These are phyloP conservation scores for Pseudogymnoascus sp. DNA, from an alignment of 2,329 filamentous ascomycete genomes.

Conservation along the genomic window DNA sequence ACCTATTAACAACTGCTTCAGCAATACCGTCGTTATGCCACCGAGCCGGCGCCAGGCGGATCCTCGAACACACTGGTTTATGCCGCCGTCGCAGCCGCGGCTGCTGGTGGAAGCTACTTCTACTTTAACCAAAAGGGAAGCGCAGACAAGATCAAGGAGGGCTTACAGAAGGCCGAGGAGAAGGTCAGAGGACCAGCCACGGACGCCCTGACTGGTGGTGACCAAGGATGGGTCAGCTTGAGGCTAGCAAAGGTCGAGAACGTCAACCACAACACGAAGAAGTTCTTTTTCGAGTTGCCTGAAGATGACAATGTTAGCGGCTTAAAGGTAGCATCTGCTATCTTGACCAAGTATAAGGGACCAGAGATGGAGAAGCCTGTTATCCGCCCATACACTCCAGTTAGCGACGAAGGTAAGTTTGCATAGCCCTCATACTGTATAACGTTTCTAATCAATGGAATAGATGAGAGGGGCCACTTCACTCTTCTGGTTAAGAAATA, in stretches of 20 bases:
- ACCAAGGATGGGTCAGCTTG: constrained; percentile 81
- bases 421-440: neutral
- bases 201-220: constrained; percentile 64
- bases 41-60: constrained; percentile 39
- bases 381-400: constrained; percentile 86
- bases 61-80: constrained; percentile 53
- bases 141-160: constrained; percentile 42
- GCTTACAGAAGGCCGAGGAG: constrained; percentile 49
- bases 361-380: constrained; percentile 76
- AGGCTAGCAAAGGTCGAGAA: constrained; percentile 69
- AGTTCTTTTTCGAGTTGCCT: constrained; percentile 77
- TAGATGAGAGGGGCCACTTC: constrained; percentile 68
- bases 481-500: constrained; percentile 92
- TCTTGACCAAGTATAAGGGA: constrained; percentile 87
- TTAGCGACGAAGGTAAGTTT: constrained; percentile 70
- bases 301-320: constrained; percentile 79
- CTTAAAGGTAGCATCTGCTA: constrained; percentile 70
- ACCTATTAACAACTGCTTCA: constrained; percentile 26
- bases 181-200: constrained; percentile 38
- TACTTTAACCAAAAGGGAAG: constrained; percentile 41
- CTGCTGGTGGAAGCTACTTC: constrained; percentile 50
- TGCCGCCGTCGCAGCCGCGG: constrained; percentile 48
- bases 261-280: constrained; percentile 93
- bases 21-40: constrained; percentile 67
- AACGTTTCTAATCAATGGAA: neutral